phyloP scores from a whole-genome alignment of 2,329 filamentous ascomycete genomes.

The Sporothrix dimorphospora region DNA sequence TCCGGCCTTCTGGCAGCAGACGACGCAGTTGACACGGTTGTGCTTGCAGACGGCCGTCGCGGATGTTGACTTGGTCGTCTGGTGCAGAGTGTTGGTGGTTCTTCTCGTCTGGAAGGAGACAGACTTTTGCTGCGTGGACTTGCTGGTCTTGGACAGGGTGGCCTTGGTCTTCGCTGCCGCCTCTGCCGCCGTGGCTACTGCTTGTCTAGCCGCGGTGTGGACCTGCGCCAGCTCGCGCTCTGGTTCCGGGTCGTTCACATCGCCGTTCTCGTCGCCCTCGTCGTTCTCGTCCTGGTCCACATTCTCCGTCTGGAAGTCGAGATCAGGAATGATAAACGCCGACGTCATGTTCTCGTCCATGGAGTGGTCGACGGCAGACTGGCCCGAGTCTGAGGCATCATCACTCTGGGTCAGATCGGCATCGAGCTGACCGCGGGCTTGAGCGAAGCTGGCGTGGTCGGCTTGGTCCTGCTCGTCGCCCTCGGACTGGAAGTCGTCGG shows the following conservation, averaged over 20 bases:
- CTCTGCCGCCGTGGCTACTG: not conserved
- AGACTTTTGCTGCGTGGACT: conserved; percentile 22
- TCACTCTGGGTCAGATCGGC: conserved; percentile 12
- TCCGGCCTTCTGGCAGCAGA: conserved; percentile 32
- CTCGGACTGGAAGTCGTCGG: conserved; percentile 23
- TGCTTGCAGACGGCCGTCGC: conserved; percentile 28
- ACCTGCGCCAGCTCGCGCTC: conserved; percentile 22
- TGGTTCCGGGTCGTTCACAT: conserved; percentile 4
- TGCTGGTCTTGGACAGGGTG: not conserved
- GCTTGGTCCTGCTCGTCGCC: not conserved
- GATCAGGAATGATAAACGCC: conserved; percentile 36
- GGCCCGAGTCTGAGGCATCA: conserved; percentile 21
- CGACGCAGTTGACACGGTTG: conserved; percentile 34
- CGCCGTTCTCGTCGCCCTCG: conserved; percentile 13
- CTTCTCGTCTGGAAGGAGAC: conserved; percentile 28
- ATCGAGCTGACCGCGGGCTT: not conserved
- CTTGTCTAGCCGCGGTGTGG: not conserved
- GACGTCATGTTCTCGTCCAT: conserved; percentile 37
- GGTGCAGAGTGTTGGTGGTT: not conserved
- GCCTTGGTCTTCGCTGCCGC: not conserved
- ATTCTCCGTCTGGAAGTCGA: conserved; percentile 30
- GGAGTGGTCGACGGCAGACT: conserved; percentile 28
- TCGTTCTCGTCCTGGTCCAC: conserved; percentile 8
- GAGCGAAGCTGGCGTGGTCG: not conserved
- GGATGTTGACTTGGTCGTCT: conserved; percentile 3